Base-by-base conservation (phyloP, 495 filamentous ascomycete genomes). In the Tuber indicum region DNA sequence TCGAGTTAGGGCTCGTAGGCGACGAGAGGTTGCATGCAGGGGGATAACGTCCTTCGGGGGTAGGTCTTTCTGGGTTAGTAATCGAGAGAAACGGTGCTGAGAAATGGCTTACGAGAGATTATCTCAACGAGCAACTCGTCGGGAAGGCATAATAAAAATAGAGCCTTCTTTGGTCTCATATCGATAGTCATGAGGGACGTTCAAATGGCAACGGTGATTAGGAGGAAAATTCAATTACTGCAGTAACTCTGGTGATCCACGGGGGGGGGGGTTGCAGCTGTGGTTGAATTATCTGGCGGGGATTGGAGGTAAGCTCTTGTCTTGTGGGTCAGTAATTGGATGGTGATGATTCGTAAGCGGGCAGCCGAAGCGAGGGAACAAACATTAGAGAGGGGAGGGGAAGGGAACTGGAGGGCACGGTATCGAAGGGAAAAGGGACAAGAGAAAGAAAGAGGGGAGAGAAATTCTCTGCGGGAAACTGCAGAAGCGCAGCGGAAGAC, bases 91-190 rank as follows among this genome's bases (percentile, higher is more conserved):
- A 6, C 19, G 58, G 23, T n/a, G 49, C 21, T 46, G 49, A 16
- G 44, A 32, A 74, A 43, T 43, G 52, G 21, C 78, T 77, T 45
- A 83, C 81, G 79, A 16, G 81, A 82, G 26, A 83, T 76, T 45
- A 82, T 78, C 41, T 83, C 81, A 44, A 83, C 73, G 16, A 83
- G 80, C 32, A 83, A 75, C 47, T 83, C 81, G 26, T 83, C 81
- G 6, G 81, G 81, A 23, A 83, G 81, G 16, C 72, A 74, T 42
- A 52, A 52, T n/a, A 52, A n/a, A 52, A n/a, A n/a, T 8, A 4
- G 47, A 52, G 47, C 47, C 47, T 52, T 52, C 7, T 21, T 52
- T 9, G 47, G 47, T n/a, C 47, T 52, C 47, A 49, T 49, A 49
- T 52, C 47, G 47, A 52, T 52, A n/a, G 47, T 10, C 47, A n/a